Evolutionary conservation across 208 protist species (phyloP).

Genomic region (Herpetomonas samuelpessoai): DNA sequence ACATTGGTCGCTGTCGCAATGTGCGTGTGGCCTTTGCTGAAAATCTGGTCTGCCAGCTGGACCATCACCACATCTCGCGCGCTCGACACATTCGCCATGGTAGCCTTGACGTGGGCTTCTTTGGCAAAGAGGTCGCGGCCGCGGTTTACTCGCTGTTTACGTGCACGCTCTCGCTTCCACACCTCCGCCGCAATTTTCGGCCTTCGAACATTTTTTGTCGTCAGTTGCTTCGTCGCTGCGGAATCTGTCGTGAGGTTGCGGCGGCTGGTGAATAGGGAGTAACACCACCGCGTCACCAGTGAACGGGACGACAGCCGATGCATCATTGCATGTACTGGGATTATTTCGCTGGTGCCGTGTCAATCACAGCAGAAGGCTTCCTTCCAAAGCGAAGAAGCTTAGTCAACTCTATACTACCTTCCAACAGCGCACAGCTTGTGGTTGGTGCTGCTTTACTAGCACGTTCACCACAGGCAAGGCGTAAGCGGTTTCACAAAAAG

Average conservation of each 20-base stretch:
- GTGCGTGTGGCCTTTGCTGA: constrained; percentile 73
- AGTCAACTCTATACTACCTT: too few relatives aligned
- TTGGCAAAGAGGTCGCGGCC: constrained; percentile 47
- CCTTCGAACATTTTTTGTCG: constrained; percentile 47
- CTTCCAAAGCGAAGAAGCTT: too few relatives aligned
- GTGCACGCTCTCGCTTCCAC: constrained; percentile 34
- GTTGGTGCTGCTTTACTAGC: too few relatives aligned
- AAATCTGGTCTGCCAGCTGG: constrained; percentile 82
- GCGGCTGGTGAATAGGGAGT: not conserved
- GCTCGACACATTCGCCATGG: constrained; percentile 32
- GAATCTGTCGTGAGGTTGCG: constrained; percentile 35
- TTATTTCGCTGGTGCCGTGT: too few relatives aligned
- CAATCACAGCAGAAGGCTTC: too few relatives aligned
- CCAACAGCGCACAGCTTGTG: too few relatives aligned
- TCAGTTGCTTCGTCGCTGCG: constrained; percentile 38
- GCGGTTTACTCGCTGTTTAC: constrained; percentile 32
- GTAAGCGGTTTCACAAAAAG: too few relatives aligned
- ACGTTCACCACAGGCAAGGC: too few relatives aligned
- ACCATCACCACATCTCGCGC: constrained; percentile 75
- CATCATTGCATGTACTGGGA: too few relatives aligned
- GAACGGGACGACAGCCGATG: not conserved
- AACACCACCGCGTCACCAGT: not conserved
- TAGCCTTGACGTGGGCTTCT: constrained; percentile 31
- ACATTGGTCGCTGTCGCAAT: constrained; percentile 77
- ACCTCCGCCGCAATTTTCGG: constrained; percentile 27